Evolutionary conservation across 495 filamentous ascomycete species (phyloP).

Genomic region (Aspergillus heteromorphus): DNA sequence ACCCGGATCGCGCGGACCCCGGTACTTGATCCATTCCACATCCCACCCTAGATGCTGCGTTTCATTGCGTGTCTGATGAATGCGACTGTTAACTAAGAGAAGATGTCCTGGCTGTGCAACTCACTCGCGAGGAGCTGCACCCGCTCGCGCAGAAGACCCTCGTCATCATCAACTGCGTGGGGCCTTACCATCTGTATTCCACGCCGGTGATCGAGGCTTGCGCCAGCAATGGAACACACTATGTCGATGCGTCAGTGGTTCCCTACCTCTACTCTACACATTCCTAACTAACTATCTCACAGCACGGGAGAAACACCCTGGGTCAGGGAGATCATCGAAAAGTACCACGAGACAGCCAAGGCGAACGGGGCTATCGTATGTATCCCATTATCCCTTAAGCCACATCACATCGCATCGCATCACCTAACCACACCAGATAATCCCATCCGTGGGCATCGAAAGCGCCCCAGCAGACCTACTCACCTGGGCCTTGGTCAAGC

Average conservation of each 20-base stretch:
- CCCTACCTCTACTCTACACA: neutral
- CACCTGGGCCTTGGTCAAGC: slow-evolving; percentile 61
- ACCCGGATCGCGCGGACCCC: slow-evolving; percentile 65
- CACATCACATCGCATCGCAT: neutral
- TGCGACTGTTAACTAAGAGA: slow-evolving; percentile 6
- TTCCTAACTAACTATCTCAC: slow-evolving; percentile 11
- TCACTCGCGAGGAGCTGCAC: slow-evolving; percentile 59
- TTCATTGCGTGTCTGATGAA: slow-evolving; percentile 8
- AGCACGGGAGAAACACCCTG: slow-evolving; percentile 83
- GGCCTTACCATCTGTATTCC: slow-evolving; percentile 76
- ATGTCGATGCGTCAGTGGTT: slow-evolving; percentile 62
- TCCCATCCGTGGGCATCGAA: slow-evolving; percentile 81
- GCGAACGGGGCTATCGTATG: slow-evolving; percentile 66
- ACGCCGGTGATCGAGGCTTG: slow-evolving; percentile 83
- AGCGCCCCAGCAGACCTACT: slow-evolving; percentile 79
- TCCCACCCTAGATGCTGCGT: no score
- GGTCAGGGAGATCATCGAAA: slow-evolving; percentile 70
- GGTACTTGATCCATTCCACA: slow-evolving; percentile 49
- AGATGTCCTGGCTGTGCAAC: slow-evolving; percentile 60
- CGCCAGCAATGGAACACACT: slow-evolving; percentile 81
- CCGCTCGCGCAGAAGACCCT: slow-evolving; percentile 68
- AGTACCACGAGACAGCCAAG: slow-evolving; percentile 72
- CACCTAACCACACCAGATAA: slow-evolving; percentile 52
- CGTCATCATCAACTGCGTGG: slow-evolving; percentile 76
- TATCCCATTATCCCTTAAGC: neutral